Evolutionary conservation across 2,329 filamentous ascomycete genomes (phyloP).

Genomic region (Pestalotiopsis sp.): DNA sequence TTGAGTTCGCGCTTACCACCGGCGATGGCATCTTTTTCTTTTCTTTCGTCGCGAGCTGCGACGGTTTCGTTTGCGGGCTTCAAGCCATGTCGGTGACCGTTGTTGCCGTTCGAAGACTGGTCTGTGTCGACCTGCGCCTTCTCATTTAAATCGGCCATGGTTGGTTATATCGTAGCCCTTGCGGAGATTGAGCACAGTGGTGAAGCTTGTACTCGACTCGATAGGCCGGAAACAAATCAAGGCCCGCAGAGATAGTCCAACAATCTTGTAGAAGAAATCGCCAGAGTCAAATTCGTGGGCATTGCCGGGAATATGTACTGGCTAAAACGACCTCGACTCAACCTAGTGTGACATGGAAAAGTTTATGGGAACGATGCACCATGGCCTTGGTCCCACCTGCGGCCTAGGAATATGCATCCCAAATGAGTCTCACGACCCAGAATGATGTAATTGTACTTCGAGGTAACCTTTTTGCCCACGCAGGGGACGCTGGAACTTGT

Average conservation of each 20-base stretch:
- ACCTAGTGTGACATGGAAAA: slow-evolving; percentile 2
- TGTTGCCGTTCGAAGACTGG: background rate
- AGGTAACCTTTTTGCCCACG: background rate
- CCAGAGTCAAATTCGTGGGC: background rate
- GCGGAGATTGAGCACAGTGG: background rate
- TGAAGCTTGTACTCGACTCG: background rate
- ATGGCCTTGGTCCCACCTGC: background rate
- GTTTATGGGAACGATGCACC: background rate
- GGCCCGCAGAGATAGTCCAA: background rate
- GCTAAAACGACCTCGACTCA: background rate
- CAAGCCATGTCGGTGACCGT: background rate
- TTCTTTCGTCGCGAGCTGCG: slow-evolving; percentile 8
- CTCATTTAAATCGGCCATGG: background rate
- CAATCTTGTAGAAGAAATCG: background rate
- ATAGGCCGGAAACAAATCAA: background rate
- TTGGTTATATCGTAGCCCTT: background rate
- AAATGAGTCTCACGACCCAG: background rate
- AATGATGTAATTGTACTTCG: slow-evolving; percentile 8
- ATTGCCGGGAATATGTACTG: slow-evolving; percentile 2
- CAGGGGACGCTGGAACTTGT: background rate
- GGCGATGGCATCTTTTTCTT: slow-evolving; percentile 4
- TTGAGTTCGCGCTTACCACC: slow-evolving; percentile 29
- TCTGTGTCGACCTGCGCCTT: background rate
- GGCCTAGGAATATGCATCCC: background rate
- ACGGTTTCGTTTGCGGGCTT: slow-evolving; percentile 11